These are phyloP conservation scores for Lizonia empirigonia DNA, from an alignment of 2,329 filamentous ascomycete genomes.

Conservation along the genomic window DNA sequence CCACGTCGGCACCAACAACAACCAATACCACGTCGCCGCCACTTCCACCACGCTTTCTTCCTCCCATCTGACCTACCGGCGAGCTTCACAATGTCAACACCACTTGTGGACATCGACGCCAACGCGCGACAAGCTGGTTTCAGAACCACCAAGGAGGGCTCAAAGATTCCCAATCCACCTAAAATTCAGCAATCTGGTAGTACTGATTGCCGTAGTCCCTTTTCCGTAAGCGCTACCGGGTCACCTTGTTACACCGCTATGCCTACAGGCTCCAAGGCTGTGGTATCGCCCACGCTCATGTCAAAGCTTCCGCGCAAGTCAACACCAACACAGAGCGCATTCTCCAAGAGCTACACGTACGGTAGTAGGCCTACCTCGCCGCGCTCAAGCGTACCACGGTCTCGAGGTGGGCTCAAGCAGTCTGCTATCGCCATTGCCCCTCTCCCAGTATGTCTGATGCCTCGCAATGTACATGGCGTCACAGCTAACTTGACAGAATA, in stretches of 20 bases:
- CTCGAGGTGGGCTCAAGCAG: neutral
- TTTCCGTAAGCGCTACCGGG: conserved; percentile 19
- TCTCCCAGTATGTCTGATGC: neutral
- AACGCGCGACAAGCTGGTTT: conserved; percentile 13
- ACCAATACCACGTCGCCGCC: neutral
- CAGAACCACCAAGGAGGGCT: conserved; percentile 6
- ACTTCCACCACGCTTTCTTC: neutral
- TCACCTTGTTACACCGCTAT: conserved; percentile 14
- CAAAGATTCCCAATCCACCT: conserved; percentile 19
- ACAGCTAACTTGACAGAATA: conserved; percentile 14
- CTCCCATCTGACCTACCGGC: neutral
- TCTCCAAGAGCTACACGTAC: neutral
- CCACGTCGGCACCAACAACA: conserved; percentile 5
- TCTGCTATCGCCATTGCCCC: neutral
- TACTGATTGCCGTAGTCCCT: conserved; percentile 12
- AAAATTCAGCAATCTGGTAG: conserved; percentile 1
- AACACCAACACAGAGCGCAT: conserved; percentile 14
- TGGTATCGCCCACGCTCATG: conserved; percentile 10
- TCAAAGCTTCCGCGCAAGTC: conserved; percentile 42
- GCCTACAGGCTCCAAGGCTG: neutral
- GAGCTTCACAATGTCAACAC: conserved; percentile 16
- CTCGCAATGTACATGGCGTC: no score
- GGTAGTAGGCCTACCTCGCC: neutral
- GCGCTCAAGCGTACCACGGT: conserved; percentile 5
- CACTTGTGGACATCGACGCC: conserved; percentile 18